Evolutionary conservation across 2,329 filamentous ascomycete genomes (phyloP), one percentile per base, ranked within the genome.

Genomic region (Zasmidium cellare): DNA sequence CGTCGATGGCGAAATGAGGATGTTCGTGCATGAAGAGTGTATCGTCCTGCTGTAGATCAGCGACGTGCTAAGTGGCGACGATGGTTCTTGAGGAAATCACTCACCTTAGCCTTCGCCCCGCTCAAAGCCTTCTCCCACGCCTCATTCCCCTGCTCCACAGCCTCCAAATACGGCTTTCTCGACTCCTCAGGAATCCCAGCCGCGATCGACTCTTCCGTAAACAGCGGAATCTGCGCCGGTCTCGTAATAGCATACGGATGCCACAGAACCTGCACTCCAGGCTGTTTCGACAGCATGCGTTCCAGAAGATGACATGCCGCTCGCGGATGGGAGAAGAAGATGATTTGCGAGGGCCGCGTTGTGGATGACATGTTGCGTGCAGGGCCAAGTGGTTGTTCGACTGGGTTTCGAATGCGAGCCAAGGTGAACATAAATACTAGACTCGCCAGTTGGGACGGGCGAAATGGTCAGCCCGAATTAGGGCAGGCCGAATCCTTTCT

Each of bases 21-120:
- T 53, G 52, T 22, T 54, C 46, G 28, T 54, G 52, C 22, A 54
- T 25, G 52, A 47, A 54, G 16, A 54, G 44, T 11, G 16, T 54
- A n/a, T 54, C 44, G 9, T n/a, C 19, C 52, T 54, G 25, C 48
- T 19, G 16, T 2, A 23, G 20, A 28, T 28, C 11, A n/a, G 25
- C 25, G 25, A 28, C n/a, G 28, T 9, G 24, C 9, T 3, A 3
- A 9, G 22, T 18, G 3, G 16, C 9, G n/a, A 9, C 6, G 23
- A 12, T 12, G 23, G n/a, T n/a, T 6, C 14, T 11, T 41, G 25
- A 11, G 16, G 1, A 12, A 7, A 9, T 38, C 9, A 12, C 52
- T 47, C 11, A 54, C 52, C 12, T 11, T n/a, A 24, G 46, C 22
- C n/a, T 35, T 24, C 19, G 52, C 52, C 22, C 48, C 52, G 19